Base-by-base conservation (phyloP, 371 early-diverging fungal species). In the Coemansia sp. region DNA sequence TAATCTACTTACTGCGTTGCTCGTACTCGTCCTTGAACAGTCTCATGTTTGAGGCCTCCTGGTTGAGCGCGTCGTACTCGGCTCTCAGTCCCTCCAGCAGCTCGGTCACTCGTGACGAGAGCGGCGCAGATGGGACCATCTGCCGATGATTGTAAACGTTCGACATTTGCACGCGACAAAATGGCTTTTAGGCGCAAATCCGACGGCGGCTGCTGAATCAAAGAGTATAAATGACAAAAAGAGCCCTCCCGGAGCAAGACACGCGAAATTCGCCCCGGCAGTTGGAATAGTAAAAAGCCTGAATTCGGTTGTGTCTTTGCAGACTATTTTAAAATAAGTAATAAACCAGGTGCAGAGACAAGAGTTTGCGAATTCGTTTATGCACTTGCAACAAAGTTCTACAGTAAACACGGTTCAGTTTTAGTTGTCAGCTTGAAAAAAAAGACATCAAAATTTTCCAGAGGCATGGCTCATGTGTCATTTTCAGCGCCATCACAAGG, bases 1-100 rank as follows among this genome's bases (percentile, higher is more conserved):
- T 53, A 8, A 56, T 13, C 27, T 37, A 77, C 86, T 79, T 87
- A 93, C 94, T 84, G 80, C 93, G 90, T 67, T 91, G 90, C 77
- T 94, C 95, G 69, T 86, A 87, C 67, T 95, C 95, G 71, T 94
- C 95, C 59, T 93, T 80, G 78, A 92, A 92, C 53, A 82, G 83
- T 79, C 89, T 90, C 78, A 78, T 86, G 26, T 85, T 75, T 55
- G 85, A 80, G 11, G 86, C 85, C 64, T 95, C 96, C 77, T 93
- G 90, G 40, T 84, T 84, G 37, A 91, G 77, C 59, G 78, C 84
- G 59, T 95, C 95, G 61, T 89, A 92, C 81, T 95, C 96, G 29
- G 70, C 80, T 62, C 89, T 88, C 55, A 95, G 81, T 34, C 92
- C 86, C 61, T 95, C 96, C 60, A 94, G 80, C 54, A 94, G 84